Conservation (phyloP, 441 rosid species). For the Populus trichocarpa region DNA sequence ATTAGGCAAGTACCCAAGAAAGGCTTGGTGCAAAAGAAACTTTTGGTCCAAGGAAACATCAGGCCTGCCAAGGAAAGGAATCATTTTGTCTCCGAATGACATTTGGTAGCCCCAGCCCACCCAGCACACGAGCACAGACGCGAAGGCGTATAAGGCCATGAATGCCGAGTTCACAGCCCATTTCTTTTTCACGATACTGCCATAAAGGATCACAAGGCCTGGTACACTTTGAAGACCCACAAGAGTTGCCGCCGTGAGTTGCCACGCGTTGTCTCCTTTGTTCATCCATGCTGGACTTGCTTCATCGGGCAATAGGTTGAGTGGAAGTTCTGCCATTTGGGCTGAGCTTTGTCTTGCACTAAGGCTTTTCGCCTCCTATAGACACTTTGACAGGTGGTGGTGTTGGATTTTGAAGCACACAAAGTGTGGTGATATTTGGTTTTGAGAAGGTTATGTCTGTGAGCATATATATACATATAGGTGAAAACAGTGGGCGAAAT, state of each 20-base stretch:
- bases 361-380: not conserved
- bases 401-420: not conserved
- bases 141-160: conserved; percentile 76
- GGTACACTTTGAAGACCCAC: no score
- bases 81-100: conserved; percentile 40
- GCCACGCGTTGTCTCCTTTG: conserved; percentile 68
- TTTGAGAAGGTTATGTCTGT: not conserved
- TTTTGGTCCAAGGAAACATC: conserved; percentile 30
- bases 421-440: not conserved
- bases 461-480: not conserved
- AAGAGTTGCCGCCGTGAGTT: conserved; percentile 58
- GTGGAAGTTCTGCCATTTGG: conserved; percentile 26
- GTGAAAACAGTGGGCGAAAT: not conserved
- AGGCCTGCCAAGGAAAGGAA: conserved; percentile 40
- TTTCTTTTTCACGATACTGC: conserved; percentile 66
- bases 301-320: conserved; percentile 26
- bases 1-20: conserved; percentile 28
- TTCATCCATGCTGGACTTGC: conserved; percentile 44
- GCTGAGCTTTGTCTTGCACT: not conserved
- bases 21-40: conserved; percentile 14
- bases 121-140: conserved; percentile 57
- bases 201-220: conserved; percentile 60
- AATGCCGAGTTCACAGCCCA: conserved; percentile 75
- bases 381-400: not conserved
- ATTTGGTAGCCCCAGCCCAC: conserved; percentile 61